Conservation (phyloP, 805 yeast species). For the Cyberlindnera misumaiensis region DNA sequence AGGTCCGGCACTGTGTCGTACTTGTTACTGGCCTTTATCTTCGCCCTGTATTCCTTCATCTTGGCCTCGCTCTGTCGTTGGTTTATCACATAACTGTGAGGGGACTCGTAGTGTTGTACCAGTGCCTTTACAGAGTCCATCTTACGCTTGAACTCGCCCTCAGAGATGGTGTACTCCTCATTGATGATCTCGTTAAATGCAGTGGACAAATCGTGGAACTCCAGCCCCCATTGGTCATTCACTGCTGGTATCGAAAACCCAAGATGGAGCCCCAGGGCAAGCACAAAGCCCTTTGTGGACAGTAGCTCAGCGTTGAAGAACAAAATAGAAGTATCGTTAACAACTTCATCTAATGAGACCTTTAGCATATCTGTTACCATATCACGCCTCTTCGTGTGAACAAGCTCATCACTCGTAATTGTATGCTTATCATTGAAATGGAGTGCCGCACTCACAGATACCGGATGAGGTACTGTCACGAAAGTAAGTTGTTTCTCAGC, state of each 20-base stretch:
- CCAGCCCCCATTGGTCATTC: constrained; percentile 7
- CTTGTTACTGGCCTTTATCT: constrained; percentile 1
- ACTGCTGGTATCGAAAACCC: constrained; percentile 9
- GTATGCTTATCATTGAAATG: constrained; percentile 8
- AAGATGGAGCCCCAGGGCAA: constrained; percentile 2
- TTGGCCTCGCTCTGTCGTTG: constrained; percentile 12
- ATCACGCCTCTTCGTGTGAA: constrained; percentile 1
- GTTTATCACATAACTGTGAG: constrained; percentile 11
- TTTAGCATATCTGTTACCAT: constrained; percentile 1
- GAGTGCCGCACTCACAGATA: constrained; percentile 9
- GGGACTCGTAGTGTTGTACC: constrained; percentile 10
- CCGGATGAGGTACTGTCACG: constrained; percentile 16
- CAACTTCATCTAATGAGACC: not conserved
- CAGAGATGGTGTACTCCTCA: constrained; percentile 7
- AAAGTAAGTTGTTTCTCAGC: constrained; percentile 6
- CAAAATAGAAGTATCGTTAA: constrained; percentile 1
- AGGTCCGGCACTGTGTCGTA: constrained; percentile 1
- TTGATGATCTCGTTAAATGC: constrained; percentile 7
- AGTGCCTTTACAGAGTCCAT: constrained; percentile 10
- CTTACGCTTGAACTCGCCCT: constrained; percentile 15
- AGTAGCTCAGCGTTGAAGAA: constrained; percentile 9
- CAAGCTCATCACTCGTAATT: not conserved
- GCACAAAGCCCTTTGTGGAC: constrained; percentile 7
- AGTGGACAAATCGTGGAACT: constrained; percentile 9
- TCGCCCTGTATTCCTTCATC: constrained; percentile 8